Evolutionary conservation across 345 rosid genomes (phyloP), one percentile per base, ranked within the genome.

Genomic region (Rubroshorea leprosula): DNA sequence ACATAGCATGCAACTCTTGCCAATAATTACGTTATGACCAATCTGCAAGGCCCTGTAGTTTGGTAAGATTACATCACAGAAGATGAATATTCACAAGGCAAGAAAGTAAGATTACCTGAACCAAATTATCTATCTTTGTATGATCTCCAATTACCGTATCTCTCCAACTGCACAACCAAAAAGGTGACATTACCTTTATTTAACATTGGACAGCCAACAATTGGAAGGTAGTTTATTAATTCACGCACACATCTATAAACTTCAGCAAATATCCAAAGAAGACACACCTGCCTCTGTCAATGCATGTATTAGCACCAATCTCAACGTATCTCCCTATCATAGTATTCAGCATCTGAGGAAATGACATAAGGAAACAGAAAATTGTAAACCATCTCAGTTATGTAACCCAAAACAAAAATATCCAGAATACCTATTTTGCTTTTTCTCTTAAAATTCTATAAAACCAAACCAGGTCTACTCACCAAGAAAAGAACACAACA

Each of bases 201-300:
- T 54, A 39, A 43, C 23, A 17, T 54, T 48, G 22, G 29, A 51
- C 39, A 16, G 46, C 50, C 49, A n/a, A 63, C 22, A 22, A 20
- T 17, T 56, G 5, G 21, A 20, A 49, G 20, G 23, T n/a, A 20
- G 57, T 61, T 44, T 16, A 27, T 17, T 54, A 31, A 41, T 2
- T 5, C 47, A 57, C 3, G 19, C 11, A 20, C n/a, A 24, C 38
- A 45, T 8, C 17, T 3, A 24, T 0, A 23, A 47, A 23, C 29
- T 38, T 31, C 11, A 23, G 13, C 48, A 52, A 61, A 58, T 27
- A 54, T 46, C 6, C 10, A 52, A 47, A 39, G 39, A 23, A 53
- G n/a, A 19, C 77, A 61, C 39, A 85, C 97, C 95, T 90, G 75
- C 97, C 97, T 49, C 93, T 70, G 26, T 90, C 97, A 61, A 90